These are phyloP conservation scores for Sequoia sempervirens DNA, from an alignment of 75 land plant genomes.

Conservation along the genomic window DNA sequence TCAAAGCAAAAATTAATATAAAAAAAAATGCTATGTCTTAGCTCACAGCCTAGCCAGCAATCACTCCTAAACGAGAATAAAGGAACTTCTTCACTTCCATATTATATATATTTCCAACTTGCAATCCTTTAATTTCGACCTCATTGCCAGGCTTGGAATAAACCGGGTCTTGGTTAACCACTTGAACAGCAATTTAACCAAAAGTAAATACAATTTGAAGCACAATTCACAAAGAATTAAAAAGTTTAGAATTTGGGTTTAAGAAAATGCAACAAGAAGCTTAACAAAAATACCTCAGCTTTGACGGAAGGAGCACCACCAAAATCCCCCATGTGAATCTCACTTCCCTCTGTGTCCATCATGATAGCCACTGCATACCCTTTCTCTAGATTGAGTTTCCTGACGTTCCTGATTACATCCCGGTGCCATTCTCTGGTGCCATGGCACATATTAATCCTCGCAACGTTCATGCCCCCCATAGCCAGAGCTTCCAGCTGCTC, in stretches of 20 bases:
- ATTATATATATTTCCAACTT: not conserved
- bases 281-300: conserved; percentile 42
- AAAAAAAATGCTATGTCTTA: not conserved
- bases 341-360: conserved; percentile 63
- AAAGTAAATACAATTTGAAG: not conserved
- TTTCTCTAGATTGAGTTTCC: conserved; percentile 37
- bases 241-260: not conserved
- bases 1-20: not conserved
- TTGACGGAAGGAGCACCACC: conserved; percentile 40
- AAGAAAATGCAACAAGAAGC: not conserved
- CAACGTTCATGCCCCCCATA: conserved; percentile 70
- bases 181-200: not conserved
- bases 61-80: not conserved
- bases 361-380: conserved; percentile 44
- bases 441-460: conserved; percentile 71
- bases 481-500: conserved; percentile 60
- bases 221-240: not conserved
- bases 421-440: conserved; percentile 64
- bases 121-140: not conserved
- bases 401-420: conserved; percentile 40
- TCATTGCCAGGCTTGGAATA: not conserved
- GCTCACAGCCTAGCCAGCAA: not conserved
- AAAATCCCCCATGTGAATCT: conserved; percentile 51
- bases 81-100: not conserved
- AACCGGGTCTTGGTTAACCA: not conserved